A percentile compares a stretch with the other conserved stretches of the same genome.
phyloP scores from a whole-genome alignment of 2,329 filamentous ascomycete genomes.

The Epichloe bromicola region DNA sequence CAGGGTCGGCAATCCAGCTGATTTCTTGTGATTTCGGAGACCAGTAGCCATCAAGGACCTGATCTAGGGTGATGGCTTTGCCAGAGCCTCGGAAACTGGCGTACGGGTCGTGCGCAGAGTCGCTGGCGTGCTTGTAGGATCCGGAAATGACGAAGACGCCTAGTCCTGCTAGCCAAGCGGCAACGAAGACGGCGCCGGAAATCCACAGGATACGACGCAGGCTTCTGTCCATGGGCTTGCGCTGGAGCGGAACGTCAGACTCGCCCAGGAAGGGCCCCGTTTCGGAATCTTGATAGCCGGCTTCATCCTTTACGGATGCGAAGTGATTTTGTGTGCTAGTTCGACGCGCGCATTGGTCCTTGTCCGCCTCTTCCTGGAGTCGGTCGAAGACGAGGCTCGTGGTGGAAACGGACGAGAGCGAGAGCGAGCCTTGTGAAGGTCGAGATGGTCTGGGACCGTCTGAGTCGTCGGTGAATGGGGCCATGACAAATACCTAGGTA shows the following conservation, averaged over 20 bases:
- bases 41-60: slow-evolving; percentile 57
- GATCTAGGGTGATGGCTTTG: slow-evolving; percentile 60
- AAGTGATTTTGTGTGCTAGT: slow-evolving; percentile 10
- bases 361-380: slow-evolving; percentile 43
- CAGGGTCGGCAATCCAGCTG: slow-evolving; percentile 62
- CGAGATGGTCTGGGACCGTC: slow-evolving; percentile 10
- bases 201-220: slow-evolving; percentile 51
- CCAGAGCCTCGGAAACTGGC: slow-evolving; percentile 52
- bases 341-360: slow-evolving; percentile 12
- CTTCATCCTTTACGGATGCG: slow-evolving; percentile 20
- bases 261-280: slow-evolving; percentile 39
- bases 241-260: slow-evolving; percentile 22
- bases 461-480: slow-evolving; percentile 8
- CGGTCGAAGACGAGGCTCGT: slow-evolving; percentile 73
- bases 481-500: background rate
- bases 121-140: slow-evolving; percentile 50
- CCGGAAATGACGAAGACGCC: slow-evolving; percentile 53
- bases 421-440: slow-evolving; percentile 45
- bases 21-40: slow-evolving; percentile 50
- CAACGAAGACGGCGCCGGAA: slow-evolving; percentile 44
- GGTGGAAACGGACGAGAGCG: slow-evolving; percentile 66
- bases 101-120: slow-evolving; percentile 53
- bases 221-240: slow-evolving; percentile 50
- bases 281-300: slow-evolving; percentile 29
- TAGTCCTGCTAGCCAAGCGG: slow-evolving; percentile 57